Evolutionary conservation across 805 yeast species (phyloP).

Genomic region (Candida pseudoglaebosa): DNA sequence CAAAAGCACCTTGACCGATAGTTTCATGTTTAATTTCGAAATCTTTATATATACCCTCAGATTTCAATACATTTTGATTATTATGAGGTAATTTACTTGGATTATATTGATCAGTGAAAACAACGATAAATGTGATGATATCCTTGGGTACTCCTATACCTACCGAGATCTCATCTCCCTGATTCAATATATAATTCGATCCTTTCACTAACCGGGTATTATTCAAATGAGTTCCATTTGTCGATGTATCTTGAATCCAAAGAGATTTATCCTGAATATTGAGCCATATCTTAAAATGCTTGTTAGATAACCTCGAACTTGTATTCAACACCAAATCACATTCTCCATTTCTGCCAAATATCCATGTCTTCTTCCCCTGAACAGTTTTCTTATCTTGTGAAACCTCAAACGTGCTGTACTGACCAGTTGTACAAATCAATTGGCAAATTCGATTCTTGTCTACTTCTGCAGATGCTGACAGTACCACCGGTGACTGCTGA

Average conservation of each 20-base stretch:
- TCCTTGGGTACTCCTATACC: conserved; percentile 84
- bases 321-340: conserved; percentile 62
- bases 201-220: conserved; percentile 68
- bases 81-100: conserved; percentile 25
- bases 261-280: conserved; percentile 51
- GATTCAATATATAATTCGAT: conserved; percentile 74
- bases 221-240: conserved; percentile 91
- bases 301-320: conserved; percentile 64
- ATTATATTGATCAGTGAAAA: conserved; percentile 41
- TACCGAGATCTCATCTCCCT: conserved; percentile 90
- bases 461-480: conserved; percentile 19
- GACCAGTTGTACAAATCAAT: conserved; percentile 58
- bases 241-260: conserved; percentile 72
- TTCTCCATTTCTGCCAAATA: conserved; percentile 66
- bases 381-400: conserved; percentile 22
- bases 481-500: conserved; percentile 32
- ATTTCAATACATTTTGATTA: conserved; percentile 25
- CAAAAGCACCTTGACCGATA: conserved; percentile 98
- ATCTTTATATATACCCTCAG: conserved; percentile 60
- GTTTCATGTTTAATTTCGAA: conserved; percentile 79
- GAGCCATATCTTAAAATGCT: conserved; percentile 70
- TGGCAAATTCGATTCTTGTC: conserved; percentile 44
- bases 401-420: conserved; percentile 42
- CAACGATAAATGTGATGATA: conserved; percentile 48
- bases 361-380: conserved; percentile 47